Conservation (phyloP, 768 basidiomycete genomes). For the Gloeophyllum trabeum region DNA sequence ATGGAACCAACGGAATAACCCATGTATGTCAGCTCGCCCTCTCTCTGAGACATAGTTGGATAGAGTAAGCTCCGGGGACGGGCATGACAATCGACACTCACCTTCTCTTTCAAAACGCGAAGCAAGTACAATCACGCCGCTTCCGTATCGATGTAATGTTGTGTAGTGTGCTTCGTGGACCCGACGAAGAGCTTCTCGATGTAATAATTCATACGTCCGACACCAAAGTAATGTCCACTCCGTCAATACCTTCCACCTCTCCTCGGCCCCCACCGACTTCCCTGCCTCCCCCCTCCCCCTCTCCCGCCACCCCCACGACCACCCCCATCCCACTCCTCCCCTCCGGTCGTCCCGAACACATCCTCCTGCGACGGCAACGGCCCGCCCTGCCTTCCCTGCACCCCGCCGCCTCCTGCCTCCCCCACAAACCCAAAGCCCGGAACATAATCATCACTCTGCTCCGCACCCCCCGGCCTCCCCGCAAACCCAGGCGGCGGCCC, state of each 20-base stretch:
- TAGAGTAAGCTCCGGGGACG: no score
- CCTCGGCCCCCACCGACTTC: conserved; percentile 3
- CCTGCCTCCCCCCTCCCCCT: not conserved
- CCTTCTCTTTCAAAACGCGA: no score
- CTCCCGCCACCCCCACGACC: conserved; percentile 20
- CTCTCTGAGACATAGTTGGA: no score
- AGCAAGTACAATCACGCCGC: no score
- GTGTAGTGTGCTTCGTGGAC: conserved; percentile 58
- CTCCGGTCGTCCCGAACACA: conserved; percentile 24
- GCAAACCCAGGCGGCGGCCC: conserved; percentile 9
- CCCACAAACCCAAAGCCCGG: conserved; percentile 47
- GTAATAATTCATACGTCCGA: conserved; percentile 97
- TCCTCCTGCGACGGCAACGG: conserved; percentile 42
- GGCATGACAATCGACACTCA: no score
- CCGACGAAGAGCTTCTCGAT: conserved; percentile 98
- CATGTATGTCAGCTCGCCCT: no score
- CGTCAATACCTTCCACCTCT: conserved; percentile 2
- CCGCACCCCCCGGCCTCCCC: conserved; percentile 10
- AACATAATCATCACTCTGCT: conserved; percentile 40
- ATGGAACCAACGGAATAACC: no score
- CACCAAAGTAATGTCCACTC: no score
- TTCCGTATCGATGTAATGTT: conserved; percentile 16
- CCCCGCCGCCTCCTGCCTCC: conserved; percentile 13
- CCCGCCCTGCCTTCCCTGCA: conserved; percentile 18
- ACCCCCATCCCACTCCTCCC: conserved; percentile 18